Percentiles rank a stretch among this genome's conserved stretches.
Conservation (phyloP, 1,284 basidiomycete species). For the Phenoliferia sp. region DNA sequence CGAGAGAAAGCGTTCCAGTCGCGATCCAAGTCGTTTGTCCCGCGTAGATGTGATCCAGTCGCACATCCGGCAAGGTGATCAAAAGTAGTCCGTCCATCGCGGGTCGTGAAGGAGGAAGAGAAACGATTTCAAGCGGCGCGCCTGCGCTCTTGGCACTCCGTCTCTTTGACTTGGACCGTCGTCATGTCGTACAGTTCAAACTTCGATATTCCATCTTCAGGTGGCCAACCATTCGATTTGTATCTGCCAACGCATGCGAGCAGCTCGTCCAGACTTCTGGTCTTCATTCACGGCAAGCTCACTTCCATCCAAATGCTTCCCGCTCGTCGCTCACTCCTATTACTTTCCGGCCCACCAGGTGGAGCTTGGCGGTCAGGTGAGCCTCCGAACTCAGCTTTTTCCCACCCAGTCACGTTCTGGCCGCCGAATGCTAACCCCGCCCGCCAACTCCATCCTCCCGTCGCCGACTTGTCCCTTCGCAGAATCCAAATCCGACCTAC, state of each 20-base stretch:
- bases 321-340: not conserved
- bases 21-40: too few relatives aligned
- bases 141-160: too few relatives aligned
- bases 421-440: too few relatives aligned
- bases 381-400: not conserved
- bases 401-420: too few relatives aligned
- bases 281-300: constrained; percentile 27
- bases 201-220: constrained; percentile 13
- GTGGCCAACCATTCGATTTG: constrained; percentile 22
- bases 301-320: not conserved
- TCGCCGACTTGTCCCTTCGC: not conserved
- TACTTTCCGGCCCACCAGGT: constrained; percentile 13
- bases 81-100: too few relatives aligned
- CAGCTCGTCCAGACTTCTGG: constrained; percentile 9
- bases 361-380: constrained; percentile 26
- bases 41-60: too few relatives aligned
- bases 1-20: too few relatives aligned
- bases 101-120: too few relatives aligned
- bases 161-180: too few relatives aligned
- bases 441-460: not conserved
- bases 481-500: constrained; percentile 26
- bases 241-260: constrained; percentile 8
- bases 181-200: too few relatives aligned
- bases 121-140: too few relatives aligned
- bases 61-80: too few relatives aligned